These are phyloP conservation scores for Rhododendron ferrugineum DNA, from an alignment of 148 eudicot genomes.

Conservation along the genomic window DNA sequence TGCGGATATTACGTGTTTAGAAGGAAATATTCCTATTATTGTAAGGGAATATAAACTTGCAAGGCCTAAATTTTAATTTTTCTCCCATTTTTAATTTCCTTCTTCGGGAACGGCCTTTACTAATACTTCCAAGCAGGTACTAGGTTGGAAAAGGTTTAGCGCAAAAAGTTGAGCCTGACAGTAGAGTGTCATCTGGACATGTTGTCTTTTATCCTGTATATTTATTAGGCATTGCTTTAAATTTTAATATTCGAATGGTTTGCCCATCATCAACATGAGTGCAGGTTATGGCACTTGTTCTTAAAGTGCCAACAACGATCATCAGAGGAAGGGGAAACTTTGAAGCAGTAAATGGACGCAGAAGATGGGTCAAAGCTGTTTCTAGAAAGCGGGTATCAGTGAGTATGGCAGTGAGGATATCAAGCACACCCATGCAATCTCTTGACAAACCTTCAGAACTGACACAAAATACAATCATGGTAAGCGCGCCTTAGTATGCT, in stretches of 20 bases:
- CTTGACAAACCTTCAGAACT: slow-evolving; percentile 22
- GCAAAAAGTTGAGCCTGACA: background rate
- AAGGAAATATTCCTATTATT: too few relatives aligned
- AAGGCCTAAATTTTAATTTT: too few relatives aligned
- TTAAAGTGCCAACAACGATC: slow-evolving; percentile 22
- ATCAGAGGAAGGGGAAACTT: slow-evolving; percentile 11
- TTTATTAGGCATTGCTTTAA: background rate
- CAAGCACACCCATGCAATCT: slow-evolving; percentile 20
- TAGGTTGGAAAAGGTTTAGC: background rate
- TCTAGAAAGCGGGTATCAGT: slow-evolving; percentile 9
- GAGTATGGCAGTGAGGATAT: slow-evolving; percentile 17
- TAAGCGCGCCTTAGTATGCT: slow-evolving; percentile 8
- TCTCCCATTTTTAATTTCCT: too few relatives aligned
- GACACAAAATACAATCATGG: slow-evolving; percentile 34
- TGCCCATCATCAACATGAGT: background rate
- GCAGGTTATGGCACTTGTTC: slow-evolving; percentile 39
- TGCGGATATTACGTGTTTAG: too few relatives aligned
- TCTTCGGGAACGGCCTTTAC: too few relatives aligned
- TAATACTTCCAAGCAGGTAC: background rate
- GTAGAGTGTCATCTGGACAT: background rate
- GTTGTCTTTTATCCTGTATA: background rate
- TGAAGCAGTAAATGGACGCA: slow-evolving; percentile 16
- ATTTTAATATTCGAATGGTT: background rate
- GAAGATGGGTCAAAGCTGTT: slow-evolving; percentile 4
- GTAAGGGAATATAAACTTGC: too few relatives aligned